phyloP scores from a whole-genome alignment of 768 basidiomycete genomes.

The Termitomyces eurrhizus region DNA sequence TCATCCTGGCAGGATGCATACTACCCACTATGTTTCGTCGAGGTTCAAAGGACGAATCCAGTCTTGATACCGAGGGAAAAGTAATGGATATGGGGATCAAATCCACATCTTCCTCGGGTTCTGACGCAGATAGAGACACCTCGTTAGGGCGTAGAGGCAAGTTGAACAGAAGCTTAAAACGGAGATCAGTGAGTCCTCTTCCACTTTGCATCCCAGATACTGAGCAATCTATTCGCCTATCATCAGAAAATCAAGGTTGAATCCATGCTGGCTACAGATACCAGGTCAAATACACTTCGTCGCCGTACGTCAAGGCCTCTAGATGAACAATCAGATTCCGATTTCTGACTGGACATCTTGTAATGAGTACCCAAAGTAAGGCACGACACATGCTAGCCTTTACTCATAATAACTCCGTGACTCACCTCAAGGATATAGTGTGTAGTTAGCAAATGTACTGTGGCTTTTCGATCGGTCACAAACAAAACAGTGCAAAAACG shows the following conservation, averaged over 20 bases:
- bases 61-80: conserved; percentile 9
- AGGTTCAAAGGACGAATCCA: conserved; percentile 6
- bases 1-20: conserved; percentile 46
- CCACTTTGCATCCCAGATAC: background rate
- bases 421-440: background rate
- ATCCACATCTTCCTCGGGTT: conserved; percentile 12
- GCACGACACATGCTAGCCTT: background rate
- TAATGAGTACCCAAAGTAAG: background rate
- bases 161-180: conserved; percentile 20
- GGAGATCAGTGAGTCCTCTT: conserved; percentile 18
- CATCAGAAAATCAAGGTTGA: conserved; percentile 28
- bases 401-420: background rate
- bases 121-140: conserved; percentile 18
- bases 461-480: no score
- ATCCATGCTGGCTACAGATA: conserved; percentile 23
- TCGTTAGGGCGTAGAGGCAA: conserved; percentile 21
- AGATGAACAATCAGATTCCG: conserved; percentile 28
- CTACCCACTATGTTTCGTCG: conserved; percentile 40
- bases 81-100: background rate
- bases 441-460: no score
- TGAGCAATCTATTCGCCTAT: background rate
- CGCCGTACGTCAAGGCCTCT: conserved; percentile 42
- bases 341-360: conserved; percentile 4
- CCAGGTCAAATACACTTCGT: conserved; percentile 32
- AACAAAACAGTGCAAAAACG: background rate